Evolutionary conservation across 108 stramenopile species (phyloP), one percentile per base, ranked within the genome.

Genomic region (Skeletonema costatum): DNA sequence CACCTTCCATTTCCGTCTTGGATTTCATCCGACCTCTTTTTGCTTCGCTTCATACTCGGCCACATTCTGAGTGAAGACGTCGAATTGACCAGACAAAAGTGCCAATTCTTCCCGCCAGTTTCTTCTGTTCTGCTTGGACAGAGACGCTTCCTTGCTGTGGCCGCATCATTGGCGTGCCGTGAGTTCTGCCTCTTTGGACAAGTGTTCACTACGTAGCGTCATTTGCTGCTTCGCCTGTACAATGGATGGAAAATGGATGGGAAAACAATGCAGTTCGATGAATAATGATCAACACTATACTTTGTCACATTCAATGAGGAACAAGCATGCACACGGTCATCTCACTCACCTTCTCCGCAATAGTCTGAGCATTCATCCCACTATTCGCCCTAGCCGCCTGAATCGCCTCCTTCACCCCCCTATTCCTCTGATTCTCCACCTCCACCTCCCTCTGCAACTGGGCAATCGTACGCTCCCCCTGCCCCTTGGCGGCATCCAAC

Each of bases 331-430:
- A n/a, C 16, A 11, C 33, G 30, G 44, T 56, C 2, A 16, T 69
- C 53, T 62, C 63, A 32, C 82, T 71, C 38, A 86, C 82, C 64
- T 84, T 75, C 30, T 83, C 73, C 2, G 70, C 67, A 60, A 86
- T 84, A 32, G 39, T 62, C 46, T 70, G 75, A 30, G 82, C 86
- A 81, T 71, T 71, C 16, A 21, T 62, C 36, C 78, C 82, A 33
- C 82, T 73, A 25, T 77, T 84, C 39, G 70, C 75, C 48, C 82
- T 64, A 17, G 73, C 59, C 13, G 46, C 68, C 19, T 63, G 70
- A 32, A 84, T 51, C 16, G 78, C 86, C 58, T 86, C 86, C 64
- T 77, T 80, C 36, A 78, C 71, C 17, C 82, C 74, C 36, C 66
- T 60, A 69, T 75, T 70, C 61, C 66, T 61, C 56, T 74, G 83